Percentiles rank a stretch among this genome's conserved stretches.
Evolutionary conservation across 805 yeast genomes (phyloP).

Genomic region (Yarrowia sp.): DNA sequence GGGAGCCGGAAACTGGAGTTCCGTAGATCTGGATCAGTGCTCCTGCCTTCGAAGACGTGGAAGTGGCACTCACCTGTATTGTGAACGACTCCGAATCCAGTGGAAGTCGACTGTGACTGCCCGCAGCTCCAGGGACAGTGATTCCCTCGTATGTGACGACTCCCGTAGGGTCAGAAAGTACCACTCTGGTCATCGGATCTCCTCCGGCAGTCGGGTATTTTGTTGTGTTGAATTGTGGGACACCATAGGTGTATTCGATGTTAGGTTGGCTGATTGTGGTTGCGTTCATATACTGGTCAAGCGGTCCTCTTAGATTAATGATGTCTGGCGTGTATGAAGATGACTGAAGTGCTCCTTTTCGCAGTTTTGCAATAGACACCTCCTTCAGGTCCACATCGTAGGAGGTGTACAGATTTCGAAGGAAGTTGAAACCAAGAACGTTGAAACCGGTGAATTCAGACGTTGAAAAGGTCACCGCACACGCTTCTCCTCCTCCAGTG

Average conservation of each 20-base stretch:
- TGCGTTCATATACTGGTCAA: neutral
- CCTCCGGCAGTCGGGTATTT: constrained; percentile 22
- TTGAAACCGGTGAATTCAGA: constrained; percentile 25
- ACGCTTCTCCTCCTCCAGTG: constrained; percentile 32
- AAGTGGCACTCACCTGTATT: constrained; percentile 11
- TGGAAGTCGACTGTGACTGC: neutral
- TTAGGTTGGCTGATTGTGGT: constrained; percentile 10
- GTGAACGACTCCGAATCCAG: constrained; percentile 7
- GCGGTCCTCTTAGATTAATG: neutral
- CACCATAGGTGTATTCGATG: constrained; percentile 22
- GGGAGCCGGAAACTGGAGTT: constrained; percentile 24
- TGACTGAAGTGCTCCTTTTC: constrained; percentile 18
- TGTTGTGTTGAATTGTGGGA: constrained; percentile 16
- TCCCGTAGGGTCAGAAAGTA: constrained; percentile 14
- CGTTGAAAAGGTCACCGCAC: constrained; percentile 26
- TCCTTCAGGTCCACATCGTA: constrained; percentile 17
- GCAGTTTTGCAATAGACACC: constrained; percentile 20
- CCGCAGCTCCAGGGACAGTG: constrained; percentile 5
- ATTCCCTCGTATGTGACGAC: constrained; percentile 34
- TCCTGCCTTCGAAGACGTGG: constrained; percentile 15
- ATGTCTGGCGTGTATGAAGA: constrained; percentile 1
- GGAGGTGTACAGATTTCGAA: constrained; percentile 13
- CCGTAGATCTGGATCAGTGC: constrained; percentile 19
- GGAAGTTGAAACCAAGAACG: constrained; percentile 21
- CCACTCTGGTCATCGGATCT: constrained; percentile 4